Percentiles rank a stretch among this genome's conserved stretches.
phyloP scores from a whole-genome alignment of 1,284 basidiomycete genomes.

The Ustilago bromivora region DNA sequence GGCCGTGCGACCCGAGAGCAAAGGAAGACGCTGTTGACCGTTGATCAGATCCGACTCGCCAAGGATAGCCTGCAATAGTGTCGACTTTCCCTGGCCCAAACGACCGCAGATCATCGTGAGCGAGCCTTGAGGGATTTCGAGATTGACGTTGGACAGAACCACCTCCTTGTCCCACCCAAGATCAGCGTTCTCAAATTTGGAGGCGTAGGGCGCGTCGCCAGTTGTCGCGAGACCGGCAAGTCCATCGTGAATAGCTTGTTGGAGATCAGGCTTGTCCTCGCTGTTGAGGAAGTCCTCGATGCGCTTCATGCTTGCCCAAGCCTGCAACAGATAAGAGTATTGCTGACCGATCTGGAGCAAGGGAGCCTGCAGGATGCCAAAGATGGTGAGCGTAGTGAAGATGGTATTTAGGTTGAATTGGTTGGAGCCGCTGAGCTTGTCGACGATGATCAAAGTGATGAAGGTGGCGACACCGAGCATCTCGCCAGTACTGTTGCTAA shows the following conservation, averaged over 20 bases:
- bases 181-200: conserved; percentile 36
- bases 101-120: conserved; percentile 63
- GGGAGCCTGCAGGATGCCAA: conserved; percentile 53
- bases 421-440: conserved; percentile 32
- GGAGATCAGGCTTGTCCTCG: conserved; percentile 29
- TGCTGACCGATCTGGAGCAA: conserved; percentile 57
- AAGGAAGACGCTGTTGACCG: conserved; percentile 42
- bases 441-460: conserved; percentile 49
- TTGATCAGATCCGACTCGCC: conserved; percentile 57
- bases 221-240: conserved; percentile 3
- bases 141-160: conserved; percentile 37
- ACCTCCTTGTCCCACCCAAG: conserved; percentile 39
- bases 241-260: conserved; percentile 17
- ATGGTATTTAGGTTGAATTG: conserved; percentile 56
- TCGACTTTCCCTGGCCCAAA: conserved; percentile 64
- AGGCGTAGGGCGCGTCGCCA: conserved; percentile 20
- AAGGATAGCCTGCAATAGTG: conserved; percentile 59
- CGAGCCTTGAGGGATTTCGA: conserved; percentile 40
- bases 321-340: conserved; percentile 52
- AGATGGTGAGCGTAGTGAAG: conserved; percentile 59
- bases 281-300: conserved; percentile 55
- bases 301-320: conserved; percentile 52
- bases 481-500: conserved; percentile 39
- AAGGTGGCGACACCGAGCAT: conserved; percentile 49
- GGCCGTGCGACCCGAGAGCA: conserved; percentile 42